These are phyloP conservation scores for Tubosaeta sp. DNA, from an alignment of 768 basidiomycete genomes.

Conservation along the genomic window DNA sequence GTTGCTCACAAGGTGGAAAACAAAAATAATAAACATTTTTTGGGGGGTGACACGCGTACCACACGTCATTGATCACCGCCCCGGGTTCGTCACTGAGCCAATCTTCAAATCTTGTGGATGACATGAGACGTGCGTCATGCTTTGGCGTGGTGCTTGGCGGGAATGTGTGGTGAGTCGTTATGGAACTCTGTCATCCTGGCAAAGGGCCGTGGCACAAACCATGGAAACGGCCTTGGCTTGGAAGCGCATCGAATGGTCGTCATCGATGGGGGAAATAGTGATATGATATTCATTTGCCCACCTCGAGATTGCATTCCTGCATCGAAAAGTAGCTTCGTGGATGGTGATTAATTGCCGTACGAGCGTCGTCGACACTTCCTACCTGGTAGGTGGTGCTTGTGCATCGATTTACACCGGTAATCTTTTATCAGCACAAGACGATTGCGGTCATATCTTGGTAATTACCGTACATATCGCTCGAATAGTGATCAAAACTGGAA, in stretches of 20 bases:
- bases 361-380: background rate
- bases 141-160: no score
- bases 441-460: conserved; percentile 3
- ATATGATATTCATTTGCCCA: conserved; percentile 1
- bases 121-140: conserved; percentile 20
- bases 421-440: background rate
- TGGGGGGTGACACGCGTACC: conserved; percentile 6
- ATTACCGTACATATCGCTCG: background rate
- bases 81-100: conserved; percentile 5
- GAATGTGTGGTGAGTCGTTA: conserved; percentile 1
- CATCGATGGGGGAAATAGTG: background rate
- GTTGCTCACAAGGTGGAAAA: conserved; percentile 2
- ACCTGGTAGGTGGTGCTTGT: background rate
- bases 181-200: background rate
- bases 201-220: background rate
- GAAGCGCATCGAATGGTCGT: background rate
- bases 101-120: conserved; percentile 8
- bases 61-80: conserved; percentile 12
- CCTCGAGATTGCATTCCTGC: background rate
- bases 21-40: background rate
- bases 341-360: background rate
- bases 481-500: conserved; percentile 8
- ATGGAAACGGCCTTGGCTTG: background rate
- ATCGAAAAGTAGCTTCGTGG: background rate
- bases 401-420: no score